Evolutionary conservation across 2,329 filamentous ascomycete genomes (phyloP).

Genomic region (Clarireedia monteithiana): DNA sequence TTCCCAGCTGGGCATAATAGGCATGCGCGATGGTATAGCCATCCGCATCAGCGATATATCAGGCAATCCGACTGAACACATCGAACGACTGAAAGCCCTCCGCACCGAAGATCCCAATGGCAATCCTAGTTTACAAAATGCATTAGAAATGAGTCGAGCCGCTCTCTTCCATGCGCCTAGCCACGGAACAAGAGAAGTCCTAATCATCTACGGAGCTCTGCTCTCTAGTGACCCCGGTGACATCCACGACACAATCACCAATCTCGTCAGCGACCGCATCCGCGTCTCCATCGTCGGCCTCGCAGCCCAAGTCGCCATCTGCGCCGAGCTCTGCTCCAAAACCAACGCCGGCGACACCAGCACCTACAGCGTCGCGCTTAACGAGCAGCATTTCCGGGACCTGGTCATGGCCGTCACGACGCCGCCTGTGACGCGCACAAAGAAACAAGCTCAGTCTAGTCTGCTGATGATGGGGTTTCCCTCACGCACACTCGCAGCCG

Average conservation of each 20-base stretch:
- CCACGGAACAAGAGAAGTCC: conserved; percentile 87
- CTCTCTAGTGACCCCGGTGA: conserved; percentile 89
- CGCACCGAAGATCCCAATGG: conserved; percentile 62
- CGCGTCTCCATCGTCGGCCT: conserved; percentile 85
- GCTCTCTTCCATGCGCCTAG: conserved; percentile 87
- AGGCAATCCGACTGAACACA: conserved; percentile 84
- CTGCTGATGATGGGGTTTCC: conserved; percentile 98
- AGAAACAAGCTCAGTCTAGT: conserved; percentile 49
- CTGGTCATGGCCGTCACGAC: conserved; percentile 85
- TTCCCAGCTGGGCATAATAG: conserved; percentile 85
- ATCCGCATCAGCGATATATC: conserved; percentile 81
- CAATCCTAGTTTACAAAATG: conserved; percentile 82
- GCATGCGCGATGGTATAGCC: conserved; percentile 87
- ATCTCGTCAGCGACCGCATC: conserved; percentile 74
- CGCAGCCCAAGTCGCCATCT: conserved; percentile 86
- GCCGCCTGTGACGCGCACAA: conserved; percentile 71
- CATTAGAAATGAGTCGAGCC: conserved; percentile 88
- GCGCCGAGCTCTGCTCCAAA: conserved; percentile 75
- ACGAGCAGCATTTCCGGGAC: conserved; percentile 82
- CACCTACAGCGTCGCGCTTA: conserved; percentile 75
- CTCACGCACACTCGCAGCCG: conserved; percentile 67
- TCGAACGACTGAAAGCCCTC: conserved; percentile 64
- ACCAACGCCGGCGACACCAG: conserved; percentile 76
- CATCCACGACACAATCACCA: conserved; percentile 81
- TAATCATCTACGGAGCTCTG: conserved; percentile 86